These are phyloP conservation scores for Bretschneidera sinensis DNA, from an alignment of 345 rosid genomes.

Conservation along the genomic window DNA sequence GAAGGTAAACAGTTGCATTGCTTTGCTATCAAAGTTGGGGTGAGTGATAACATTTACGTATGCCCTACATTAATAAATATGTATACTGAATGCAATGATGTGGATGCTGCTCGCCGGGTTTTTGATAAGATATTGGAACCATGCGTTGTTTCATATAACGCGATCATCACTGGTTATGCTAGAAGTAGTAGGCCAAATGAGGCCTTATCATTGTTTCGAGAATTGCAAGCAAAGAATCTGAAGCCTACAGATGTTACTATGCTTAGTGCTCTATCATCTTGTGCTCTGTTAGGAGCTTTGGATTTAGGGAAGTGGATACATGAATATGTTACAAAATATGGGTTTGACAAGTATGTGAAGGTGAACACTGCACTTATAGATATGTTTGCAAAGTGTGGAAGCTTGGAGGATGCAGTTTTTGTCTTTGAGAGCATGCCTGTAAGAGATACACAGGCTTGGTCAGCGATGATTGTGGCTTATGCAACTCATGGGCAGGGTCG, in stretches of 20 bases:
- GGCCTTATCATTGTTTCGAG: slow-evolving; percentile 66
- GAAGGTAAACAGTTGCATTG: slow-evolving; percentile 64
- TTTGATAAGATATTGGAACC: slow-evolving; percentile 55
- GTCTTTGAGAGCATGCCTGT: slow-evolving; percentile 48
- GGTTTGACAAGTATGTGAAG: slow-evolving; percentile 46
- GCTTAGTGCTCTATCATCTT: slow-evolving; percentile 73
- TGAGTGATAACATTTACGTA: slow-evolving; percentile 43
- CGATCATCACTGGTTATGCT: slow-evolving; percentile 65
- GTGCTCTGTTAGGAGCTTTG: slow-evolving; percentile 75
- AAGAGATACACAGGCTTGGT: slow-evolving; percentile 82
- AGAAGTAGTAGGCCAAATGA: slow-evolving; percentile 66
- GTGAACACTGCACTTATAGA: slow-evolving; percentile 79
- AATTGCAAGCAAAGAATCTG: slow-evolving; percentile 53
- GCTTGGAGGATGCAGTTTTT: slow-evolving; percentile 60
- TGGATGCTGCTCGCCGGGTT: slow-evolving; percentile 51
- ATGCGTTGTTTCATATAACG: slow-evolving; percentile 67
- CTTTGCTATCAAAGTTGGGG: slow-evolving; percentile 47
- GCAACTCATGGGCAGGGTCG: slow-evolving; percentile 76
- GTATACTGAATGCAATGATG: slow-evolving; percentile 61
- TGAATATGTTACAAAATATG: slow-evolving; percentile 52
- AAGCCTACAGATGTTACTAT: slow-evolving; percentile 70
- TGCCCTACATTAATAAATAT: slow-evolving; percentile 67
- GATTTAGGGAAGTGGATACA: slow-evolving; percentile 88
- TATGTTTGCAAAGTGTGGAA: slow-evolving; percentile 93
- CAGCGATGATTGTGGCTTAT: slow-evolving; percentile 79